Percentiles rank a stretch among this genome's conserved stretches.
Evolutionary conservation across 192 early-diverging fungal species (phyloP).

Genomic region (Lobosporangium transversale): DNA sequence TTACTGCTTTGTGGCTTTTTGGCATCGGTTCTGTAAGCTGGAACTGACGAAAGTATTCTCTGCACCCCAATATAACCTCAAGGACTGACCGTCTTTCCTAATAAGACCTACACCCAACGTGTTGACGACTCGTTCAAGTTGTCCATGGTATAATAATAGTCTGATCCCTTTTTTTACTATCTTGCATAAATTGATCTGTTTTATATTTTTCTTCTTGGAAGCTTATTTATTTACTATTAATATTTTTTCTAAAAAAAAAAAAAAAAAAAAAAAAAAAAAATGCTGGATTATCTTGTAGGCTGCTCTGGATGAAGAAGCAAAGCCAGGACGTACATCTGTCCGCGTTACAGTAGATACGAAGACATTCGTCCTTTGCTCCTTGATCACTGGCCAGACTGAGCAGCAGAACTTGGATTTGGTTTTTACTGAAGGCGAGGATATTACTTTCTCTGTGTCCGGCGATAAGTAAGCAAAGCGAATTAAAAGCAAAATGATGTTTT

Average conservation of each 20-base stretch:
- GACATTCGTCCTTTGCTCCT: conserved; percentile 82
- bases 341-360: conserved; percentile 74
- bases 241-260: not conserved
- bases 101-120: conserved; percentile 80
- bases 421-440: conserved; percentile 83
- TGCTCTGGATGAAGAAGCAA: conserved; percentile 67
- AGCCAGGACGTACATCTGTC: conserved; percentile 71
- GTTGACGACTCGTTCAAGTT: conserved; percentile 84
- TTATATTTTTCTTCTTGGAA: no score
- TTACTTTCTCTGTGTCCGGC: conserved; percentile 79
- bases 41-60: no score
- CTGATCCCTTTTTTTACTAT: no score
- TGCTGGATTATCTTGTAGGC: conserved; percentile 72
- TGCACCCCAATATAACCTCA: no score
- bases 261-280: not conserved
- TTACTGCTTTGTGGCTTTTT: no score
- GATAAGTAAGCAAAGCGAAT: conserved; percentile 62
- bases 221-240: no score
- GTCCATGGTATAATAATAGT: conserved; percentile 72
- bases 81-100: conserved; percentile 74
- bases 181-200: no score
- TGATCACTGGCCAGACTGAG: conserved; percentile 77
- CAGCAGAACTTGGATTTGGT: conserved; percentile 77
- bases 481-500: no score
- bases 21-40: not conserved